Percentiles rank a stretch among this genome's conserved stretches.
These are phyloP conservation scores for Waltergamsia citrina DNA, from an alignment of 2,329 filamentous ascomycete genomes.

Conservation along the genomic window DNA sequence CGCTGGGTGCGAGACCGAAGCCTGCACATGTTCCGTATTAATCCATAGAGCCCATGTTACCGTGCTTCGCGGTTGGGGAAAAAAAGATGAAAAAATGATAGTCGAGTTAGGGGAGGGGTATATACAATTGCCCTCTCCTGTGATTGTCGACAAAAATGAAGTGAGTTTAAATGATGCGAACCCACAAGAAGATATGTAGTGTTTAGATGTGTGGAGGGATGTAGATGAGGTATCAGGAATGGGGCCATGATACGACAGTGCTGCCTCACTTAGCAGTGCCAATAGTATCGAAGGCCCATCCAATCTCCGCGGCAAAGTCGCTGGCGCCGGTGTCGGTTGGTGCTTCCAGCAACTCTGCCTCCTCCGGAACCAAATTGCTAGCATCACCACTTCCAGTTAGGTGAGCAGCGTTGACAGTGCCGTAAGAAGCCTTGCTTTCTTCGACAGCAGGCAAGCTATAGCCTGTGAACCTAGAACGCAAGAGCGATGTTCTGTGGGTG, in stretches of 20 bases:
- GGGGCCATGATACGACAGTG: neutral
- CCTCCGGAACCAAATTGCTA: too few relatives aligned
- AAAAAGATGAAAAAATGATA: too few relatives aligned
- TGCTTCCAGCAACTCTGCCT: conserved; percentile 15
- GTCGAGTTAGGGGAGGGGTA: too few relatives aligned
- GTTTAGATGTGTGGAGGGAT: neutral
- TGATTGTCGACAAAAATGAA: neutral
- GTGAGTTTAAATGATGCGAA: conserved; percentile 3
- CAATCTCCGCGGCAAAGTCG: conserved; percentile 34
- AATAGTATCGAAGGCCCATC: conserved; percentile 42
- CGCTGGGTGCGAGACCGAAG: too few relatives aligned
- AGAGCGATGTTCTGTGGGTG: conserved; percentile 24
- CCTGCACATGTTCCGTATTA: too few relatives aligned
- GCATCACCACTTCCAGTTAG: too few relatives aligned
- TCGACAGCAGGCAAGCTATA: conserved; percentile 3
- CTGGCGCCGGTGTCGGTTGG: conserved; percentile 27
- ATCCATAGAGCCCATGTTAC: too few relatives aligned
- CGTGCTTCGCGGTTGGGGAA: too few relatives aligned
- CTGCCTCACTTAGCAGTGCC: conserved; percentile 4
- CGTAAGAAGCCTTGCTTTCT: neutral
- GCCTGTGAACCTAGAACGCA: neutral
- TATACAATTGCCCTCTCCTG: neutral
- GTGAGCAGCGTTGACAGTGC: too few relatives aligned
- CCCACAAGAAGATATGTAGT: conserved; percentile 1
- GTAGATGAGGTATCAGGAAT: neutral